Conservation (phyloP, 495 filamentous ascomycete species). For the Haplographium delicatum region DNA sequence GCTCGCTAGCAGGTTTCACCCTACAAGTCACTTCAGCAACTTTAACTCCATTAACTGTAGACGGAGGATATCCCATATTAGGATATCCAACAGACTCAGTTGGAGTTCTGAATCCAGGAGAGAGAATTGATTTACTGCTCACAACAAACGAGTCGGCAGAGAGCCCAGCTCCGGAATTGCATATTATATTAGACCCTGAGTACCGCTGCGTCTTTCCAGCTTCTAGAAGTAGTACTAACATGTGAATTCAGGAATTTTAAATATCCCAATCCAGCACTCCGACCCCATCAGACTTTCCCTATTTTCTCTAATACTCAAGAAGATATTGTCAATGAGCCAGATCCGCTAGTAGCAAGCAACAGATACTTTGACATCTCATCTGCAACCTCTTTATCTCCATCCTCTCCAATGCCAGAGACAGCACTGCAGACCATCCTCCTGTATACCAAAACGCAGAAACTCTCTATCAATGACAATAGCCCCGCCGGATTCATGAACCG, state of each 20-base stretch:
- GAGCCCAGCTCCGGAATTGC: too few relatives aligned
- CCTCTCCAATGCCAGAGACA: constrained; percentile 24
- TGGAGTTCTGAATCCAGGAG: constrained; percentile 44
- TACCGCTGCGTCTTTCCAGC: constrained; percentile 14
- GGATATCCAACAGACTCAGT: constrained; percentile 25
- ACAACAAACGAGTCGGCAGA: too few relatives aligned
- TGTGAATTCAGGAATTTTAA: constrained; percentile 36
- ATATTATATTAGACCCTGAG: constrained; percentile 44
- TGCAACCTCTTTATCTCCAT: constrained; percentile 20
- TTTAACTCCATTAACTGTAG: constrained; percentile 35
- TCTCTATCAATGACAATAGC: constrained; percentile 34
- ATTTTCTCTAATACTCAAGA: too few relatives aligned
- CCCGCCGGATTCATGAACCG: constrained; percentile 45
- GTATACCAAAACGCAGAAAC: constrained; percentile 44
- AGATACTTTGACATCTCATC: constrained; percentile 6
- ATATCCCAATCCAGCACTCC: constrained; percentile 41
- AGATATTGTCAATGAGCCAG: too few relatives aligned
- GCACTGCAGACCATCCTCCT: constrained; percentile 40
- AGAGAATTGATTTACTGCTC: constrained; percentile 43
- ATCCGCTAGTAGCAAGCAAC: too few relatives aligned
- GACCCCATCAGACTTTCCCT: constrained; percentile 37
- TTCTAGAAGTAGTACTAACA: neutral
- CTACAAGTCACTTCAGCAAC: constrained; percentile 29
- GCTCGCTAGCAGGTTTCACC: constrained; percentile 40
- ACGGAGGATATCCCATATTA: constrained; percentile 36